A percentile compares a stretch with the other conserved stretches of the same genome.
Conservation (phyloP, 805 yeast genomes). For the Wickerhamia fluorescens region DNA sequence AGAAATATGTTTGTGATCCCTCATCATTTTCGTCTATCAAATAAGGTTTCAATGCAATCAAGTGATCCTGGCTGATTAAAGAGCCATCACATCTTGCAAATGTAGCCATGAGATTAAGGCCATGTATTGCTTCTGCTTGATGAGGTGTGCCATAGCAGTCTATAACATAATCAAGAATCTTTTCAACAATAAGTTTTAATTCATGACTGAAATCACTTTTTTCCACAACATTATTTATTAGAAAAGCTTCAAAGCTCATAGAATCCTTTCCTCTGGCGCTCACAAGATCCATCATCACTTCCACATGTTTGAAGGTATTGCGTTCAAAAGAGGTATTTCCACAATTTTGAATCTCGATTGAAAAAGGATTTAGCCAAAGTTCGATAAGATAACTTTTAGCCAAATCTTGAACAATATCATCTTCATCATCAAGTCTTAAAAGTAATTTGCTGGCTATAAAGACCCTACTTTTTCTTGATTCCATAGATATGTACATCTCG, state of each 20-base stretch:
- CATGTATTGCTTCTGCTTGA: constrained; percentile 19
- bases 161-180: constrained; percentile 28
- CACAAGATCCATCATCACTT: constrained; percentile 34
- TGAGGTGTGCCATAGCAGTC: constrained; percentile 22
- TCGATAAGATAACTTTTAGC: constrained; percentile 28
- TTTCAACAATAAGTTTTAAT: constrained; percentile 23
- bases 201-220: constrained; percentile 5
- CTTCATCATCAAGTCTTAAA: constrained; percentile 62
- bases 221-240: not conserved
- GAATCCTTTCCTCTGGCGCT: constrained; percentile 31
- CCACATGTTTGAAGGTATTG: constrained; percentile 10
- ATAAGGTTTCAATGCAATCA: constrained; percentile 57
- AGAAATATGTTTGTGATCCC: constrained; percentile 36
- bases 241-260: constrained; percentile 5
- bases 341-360: not conserved
- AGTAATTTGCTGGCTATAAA: constrained; percentile 47
- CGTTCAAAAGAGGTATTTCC: constrained; percentile 3
- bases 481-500: constrained; percentile 36
- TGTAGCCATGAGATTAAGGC: constrained; percentile 46
- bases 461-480: constrained; percentile 24
- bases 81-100: constrained; percentile 47
- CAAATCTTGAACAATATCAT: constrained; percentile 39
- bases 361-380: constrained; percentile 14
- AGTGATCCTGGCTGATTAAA: constrained; percentile 59
- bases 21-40: constrained; percentile 42